Evolutionary conservation across 768 basidiomycete species (phyloP), one percentile per base, ranked within the genome.

Genomic region (Rhodotorula paludigena): DNA sequence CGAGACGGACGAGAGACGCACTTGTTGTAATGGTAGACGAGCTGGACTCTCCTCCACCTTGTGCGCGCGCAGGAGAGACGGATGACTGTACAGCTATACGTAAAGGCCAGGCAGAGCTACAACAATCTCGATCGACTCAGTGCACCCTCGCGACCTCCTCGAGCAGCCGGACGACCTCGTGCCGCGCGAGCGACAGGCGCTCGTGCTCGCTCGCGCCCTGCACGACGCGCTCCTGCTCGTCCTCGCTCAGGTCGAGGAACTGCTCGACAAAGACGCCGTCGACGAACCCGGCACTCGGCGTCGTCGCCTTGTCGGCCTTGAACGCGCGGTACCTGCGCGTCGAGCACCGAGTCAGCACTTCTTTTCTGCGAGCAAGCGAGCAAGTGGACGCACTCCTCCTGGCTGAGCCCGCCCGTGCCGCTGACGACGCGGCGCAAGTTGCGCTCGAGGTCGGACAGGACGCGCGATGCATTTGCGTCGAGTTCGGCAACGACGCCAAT

Each of bases 231-330:
- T 82, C 77, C n/a, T 85, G 78, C 32, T 81, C 77, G 10, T 79
- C 74, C 1, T 76, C 44, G 75, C 76, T 55, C 82, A 79, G 25
- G 77, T 78, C 59, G 87, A 76, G 80, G 77, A 88, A 85, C 28
- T 80, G 79, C 77, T 92, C 89, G 28, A 96, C 76, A 70, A 92
- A 89, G 75, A 90, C 88, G 2, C 92, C 92, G 68, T 96, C 92
- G 36, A 96, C 80, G 81, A 96, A 92, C 23, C 90, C 91, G 47
- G 82, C 82, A 3, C 87, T 82, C 1, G 70, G 82, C 73, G 35
- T 78, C 73, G 39, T 86, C 83, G 14, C 82, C 80, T 72, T 63
- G 39, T 89, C 87, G 6, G 44, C 25, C 44, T 72, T 69, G 68
- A 70, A 56, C 0, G 88, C 81, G 58, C 91, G 83, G 77, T 83